Base-by-base conservation (phyloP, 176 grass and related monocot genomes). In the Puya raimondii region DNA sequence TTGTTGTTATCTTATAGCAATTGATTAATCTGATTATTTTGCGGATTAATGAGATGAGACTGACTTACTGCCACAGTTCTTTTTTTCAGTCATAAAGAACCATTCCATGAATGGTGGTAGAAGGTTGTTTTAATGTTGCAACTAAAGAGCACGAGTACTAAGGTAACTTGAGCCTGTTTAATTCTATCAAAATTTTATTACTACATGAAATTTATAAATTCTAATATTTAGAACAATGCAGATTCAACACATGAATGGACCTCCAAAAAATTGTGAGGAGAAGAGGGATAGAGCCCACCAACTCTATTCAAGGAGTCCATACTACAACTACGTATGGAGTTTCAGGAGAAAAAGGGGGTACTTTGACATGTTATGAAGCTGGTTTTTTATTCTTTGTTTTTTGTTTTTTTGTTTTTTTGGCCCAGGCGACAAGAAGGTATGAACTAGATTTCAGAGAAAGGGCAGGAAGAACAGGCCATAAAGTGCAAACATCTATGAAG, bases 391-490 rank as follows among this genome's bases (percentile, higher is more conserved):
- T 1, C 3, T 49, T 29, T 29, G 3, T 29, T 27, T 27, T 27
- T 27, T 27, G 2, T 2, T 27, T 27, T 27, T 27, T 29, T 29
- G n/a, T n/a, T n/a, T n/a, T n/a, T n/a, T n/a, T n/a, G n/a, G 27
- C 27, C 27, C 76, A 97, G 94, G 82, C 85, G 56, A 80, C 94
- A 14, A 92, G 80, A 65, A 77, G 86, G 5, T 87, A 92, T 10
- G 94, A 97, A 73, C 73, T 97, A 49, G 94, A 97, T 69, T 97
- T 92, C 71, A 92, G 89, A 87, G 93, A 90, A 58, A 88, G 89
- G 69, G 79, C 82, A 20, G 94, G 86, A 68, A 97, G 77, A 85
- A 90, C 84, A 70, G 89, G 94, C 1, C 84, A 85, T 51, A 92
- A 77, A 82, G 85, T 97, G 47, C 86, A 97, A 69, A 64, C 89